Evolutionary conservation across 306 rosid genomes (phyloP), one percentile per base, ranked within the genome.

Genomic region (Carpinus viminea): DNA sequence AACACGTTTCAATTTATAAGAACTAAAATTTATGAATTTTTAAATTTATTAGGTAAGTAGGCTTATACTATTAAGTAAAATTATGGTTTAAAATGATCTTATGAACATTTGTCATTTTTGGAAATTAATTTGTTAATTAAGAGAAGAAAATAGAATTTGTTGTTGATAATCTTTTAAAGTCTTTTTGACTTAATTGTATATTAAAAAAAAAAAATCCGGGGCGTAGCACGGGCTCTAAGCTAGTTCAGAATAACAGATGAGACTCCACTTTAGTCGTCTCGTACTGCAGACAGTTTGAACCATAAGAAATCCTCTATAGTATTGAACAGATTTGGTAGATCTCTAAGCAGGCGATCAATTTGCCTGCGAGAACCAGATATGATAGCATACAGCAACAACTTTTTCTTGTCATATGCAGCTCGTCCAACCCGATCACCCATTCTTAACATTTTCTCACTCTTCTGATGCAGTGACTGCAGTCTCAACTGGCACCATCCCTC

Each of bases 221-320:
- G n/a, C n/a, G n/a, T n/a, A n/a, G n/a, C n/a, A n/a, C n/a, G n/a
- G n/a, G n/a, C n/a, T n/a, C n/a, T n/a, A n/a, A n/a, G n/a, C n/a
- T n/a, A n/a, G n/a, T 84, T 91, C 80, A 93, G 75, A 90, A 91
- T 89, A 81, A 89, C 76, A 70, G 96, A 91, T 9, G 93, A 87
- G 74, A 93, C 80, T 70, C 96, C 98, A 78, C 84, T 80, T 26
- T 86, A 88, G 83, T 88, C 87, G 78, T 95, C 95, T 71, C 98
- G 91, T 64, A 93, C 93, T 74, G 97, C 96, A 41, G 97, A 90
- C 93, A 95, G 85, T 76, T 95, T 87, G 87, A 95, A 95, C 99
- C 99, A 95, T 84, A 95, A 83, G 89, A 95, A 95, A 87, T 95
- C 99, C 86, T 95, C 99, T 60, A 95, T 93, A 18, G 99, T 93